A percentile compares a stretch with the other conserved stretches of the same genome.
These are phyloP conservation scores for Cubamyces sp. DNA, from an alignment of 768 basidiomycete genomes.

Conservation along the genomic window DNA sequence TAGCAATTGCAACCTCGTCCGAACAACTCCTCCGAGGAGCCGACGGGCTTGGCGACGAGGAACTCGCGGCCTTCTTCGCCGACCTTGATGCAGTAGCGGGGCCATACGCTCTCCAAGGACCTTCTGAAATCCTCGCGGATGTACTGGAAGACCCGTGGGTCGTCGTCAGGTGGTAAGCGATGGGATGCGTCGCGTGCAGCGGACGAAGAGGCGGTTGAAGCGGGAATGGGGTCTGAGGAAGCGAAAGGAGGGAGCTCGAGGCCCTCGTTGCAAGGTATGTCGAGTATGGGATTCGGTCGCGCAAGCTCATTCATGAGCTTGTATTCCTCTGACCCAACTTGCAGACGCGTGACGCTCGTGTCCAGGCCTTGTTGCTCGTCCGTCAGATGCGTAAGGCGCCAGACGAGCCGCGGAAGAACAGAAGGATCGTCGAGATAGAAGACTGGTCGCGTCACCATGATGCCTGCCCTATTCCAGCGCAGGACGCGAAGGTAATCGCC, in stretches of 20 bases:
- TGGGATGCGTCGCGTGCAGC: not conserved
- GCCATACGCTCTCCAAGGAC: not conserved
- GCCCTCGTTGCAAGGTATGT: not conserved
- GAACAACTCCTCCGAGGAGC: not conserved
- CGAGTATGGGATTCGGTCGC: not conserved
- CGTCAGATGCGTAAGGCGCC: not conserved
- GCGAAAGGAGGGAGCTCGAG: not conserved
- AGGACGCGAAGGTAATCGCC: not conserved
- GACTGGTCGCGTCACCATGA: not conserved
- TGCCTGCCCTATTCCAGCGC: not conserved
- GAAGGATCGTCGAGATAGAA: not conserved
- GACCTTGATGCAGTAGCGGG: conserved; percentile 4
- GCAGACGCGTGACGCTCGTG: not conserved
- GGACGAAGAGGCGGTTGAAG: not conserved
- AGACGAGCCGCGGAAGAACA: not conserved
- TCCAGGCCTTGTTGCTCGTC: conserved; percentile 1
- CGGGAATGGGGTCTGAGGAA: not conserved
- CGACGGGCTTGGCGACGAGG: not conserved
- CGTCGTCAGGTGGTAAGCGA: not conserved
- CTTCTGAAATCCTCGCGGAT: not conserved
- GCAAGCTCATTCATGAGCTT: not conserved
- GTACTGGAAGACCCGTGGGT: not conserved
- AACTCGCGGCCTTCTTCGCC: conserved; percentile 3
- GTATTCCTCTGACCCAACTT: not conserved
- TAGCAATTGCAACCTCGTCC: not conserved